These are phyloP conservation scores for Rehmannia glutinosa DNA, from an alignment of 257 asterid species.

Conservation along the genomic window DNA sequence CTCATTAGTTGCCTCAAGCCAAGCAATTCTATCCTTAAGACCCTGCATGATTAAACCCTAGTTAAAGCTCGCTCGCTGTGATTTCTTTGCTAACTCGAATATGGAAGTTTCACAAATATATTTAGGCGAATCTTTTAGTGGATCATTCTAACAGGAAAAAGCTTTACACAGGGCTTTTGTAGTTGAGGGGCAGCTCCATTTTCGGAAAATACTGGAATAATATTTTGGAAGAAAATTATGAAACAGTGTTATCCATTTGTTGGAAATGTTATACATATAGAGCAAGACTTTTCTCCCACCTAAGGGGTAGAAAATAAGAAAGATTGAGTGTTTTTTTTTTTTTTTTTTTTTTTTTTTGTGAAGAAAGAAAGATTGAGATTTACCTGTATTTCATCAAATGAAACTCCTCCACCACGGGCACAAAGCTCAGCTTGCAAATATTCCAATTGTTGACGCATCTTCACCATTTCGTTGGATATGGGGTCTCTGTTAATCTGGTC, in stretches of 20 bases:
- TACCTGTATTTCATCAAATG: conserved; percentile 90
- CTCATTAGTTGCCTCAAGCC: conserved; percentile 95
- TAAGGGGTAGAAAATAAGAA: neutral
- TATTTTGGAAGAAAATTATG: neutral
- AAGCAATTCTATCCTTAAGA: conserved; percentile 75
- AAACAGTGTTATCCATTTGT: neutral
- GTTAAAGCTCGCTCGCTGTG: conserved; percentile 13
- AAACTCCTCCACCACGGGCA: conserved; percentile 91
- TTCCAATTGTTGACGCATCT: conserved; percentile 96
- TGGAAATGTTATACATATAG: neutral
- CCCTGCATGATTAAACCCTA: conserved; percentile 43
- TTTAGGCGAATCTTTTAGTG: neutral
- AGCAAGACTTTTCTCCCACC: neutral
- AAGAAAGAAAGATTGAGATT: neutral
- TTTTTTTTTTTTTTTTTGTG: no score
- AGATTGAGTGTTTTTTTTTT: no score
- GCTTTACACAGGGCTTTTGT: neutral
- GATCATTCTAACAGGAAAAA: neutral
- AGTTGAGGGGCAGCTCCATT: neutral
- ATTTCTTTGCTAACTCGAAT: no score
- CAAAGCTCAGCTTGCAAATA: conserved; percentile 95
- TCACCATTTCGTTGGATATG: conserved; percentile 88
- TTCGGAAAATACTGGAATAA: neutral
- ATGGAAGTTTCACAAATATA: neutral
- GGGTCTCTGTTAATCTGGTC: conserved; percentile 92